Conservation (phyloP, 495 filamentous ascomycete genomes). For the Xanthoparmelia taractica region DNA sequence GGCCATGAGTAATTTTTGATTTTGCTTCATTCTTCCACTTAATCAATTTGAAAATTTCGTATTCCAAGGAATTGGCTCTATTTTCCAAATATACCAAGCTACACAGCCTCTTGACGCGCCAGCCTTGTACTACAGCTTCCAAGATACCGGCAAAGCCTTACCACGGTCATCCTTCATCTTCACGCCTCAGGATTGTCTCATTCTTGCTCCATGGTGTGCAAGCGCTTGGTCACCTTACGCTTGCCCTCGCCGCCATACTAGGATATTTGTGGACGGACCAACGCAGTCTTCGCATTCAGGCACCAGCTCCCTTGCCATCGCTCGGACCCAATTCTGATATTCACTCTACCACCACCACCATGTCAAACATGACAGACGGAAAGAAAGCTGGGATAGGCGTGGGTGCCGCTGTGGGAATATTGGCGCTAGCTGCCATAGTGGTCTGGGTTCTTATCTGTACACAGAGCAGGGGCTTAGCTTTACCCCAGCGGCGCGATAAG, state of each 20-base stretch:
- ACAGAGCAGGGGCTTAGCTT: neutral
- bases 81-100: neutral
- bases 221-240: neutral
- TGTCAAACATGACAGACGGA: conserved; percentile 4
- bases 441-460: neutral
- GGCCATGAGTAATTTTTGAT: too few species aligned
- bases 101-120: neutral
- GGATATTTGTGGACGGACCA: neutral
- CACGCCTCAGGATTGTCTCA: neutral
- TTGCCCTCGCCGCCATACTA: neutral
- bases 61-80: neutral
- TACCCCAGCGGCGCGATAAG: neutral
- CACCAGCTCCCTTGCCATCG: neutral
- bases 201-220: neutral
- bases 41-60: neutral
- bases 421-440: neutral
- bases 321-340: neutral
- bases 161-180: neutral
- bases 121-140: neutral
- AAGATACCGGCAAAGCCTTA: neutral
- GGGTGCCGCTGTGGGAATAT: neutral
- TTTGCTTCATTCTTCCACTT: neutral
- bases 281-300: neutral
- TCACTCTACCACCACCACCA: neutral
- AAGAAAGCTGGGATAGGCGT: conserved; percentile 1